Evolutionary conservation across 306 rosid genomes (phyloP).

Genomic region (Canavalia gladiata): DNA sequence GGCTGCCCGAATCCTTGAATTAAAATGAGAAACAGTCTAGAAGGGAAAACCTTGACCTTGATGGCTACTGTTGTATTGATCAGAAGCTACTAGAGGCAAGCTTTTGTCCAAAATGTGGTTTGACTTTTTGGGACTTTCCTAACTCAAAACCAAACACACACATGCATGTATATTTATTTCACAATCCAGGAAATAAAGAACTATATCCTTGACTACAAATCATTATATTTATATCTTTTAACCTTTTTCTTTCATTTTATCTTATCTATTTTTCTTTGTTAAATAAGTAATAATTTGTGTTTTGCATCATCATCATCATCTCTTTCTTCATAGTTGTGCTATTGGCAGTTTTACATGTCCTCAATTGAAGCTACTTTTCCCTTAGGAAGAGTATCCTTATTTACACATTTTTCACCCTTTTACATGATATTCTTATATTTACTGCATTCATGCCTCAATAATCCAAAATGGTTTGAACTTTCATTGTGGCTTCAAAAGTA

Average conservation of each 20-base stretch:
- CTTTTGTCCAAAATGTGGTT: background rate
- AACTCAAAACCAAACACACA: background rate
- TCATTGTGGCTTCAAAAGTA: slow-evolving; percentile 13
- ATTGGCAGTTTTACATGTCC: slow-evolving; percentile 1
- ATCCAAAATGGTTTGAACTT: background rate
- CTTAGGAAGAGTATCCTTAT: slow-evolving; percentile 3
- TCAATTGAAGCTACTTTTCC: slow-evolving; percentile 9
- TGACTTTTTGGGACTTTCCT: background rate
- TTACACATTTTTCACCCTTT: slow-evolving; percentile 1
- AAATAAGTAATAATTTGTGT: background rate
- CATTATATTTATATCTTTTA: background rate
- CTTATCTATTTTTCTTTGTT: background rate
- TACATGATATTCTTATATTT: background rate
- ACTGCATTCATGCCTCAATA: background rate
- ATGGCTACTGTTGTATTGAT: background rate
- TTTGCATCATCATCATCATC: background rate
- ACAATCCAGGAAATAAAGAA: slow-evolving; percentile 13
- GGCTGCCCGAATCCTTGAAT: slow-evolving; percentile 31
- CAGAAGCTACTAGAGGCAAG: background rate
- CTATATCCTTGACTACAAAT: background rate
- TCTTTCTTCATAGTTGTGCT: slow-evolving; percentile 6
- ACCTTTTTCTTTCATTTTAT: background rate
- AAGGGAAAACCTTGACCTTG: slow-evolving; percentile 27
- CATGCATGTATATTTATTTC: slow-evolving; percentile 30
- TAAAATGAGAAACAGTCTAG: slow-evolving; percentile 3